A percentile compares a stretch with the other conserved stretches of the same genome.
Conservation (phyloP, 202 grass and related monocot species). For the Carex arenaria region DNA sequence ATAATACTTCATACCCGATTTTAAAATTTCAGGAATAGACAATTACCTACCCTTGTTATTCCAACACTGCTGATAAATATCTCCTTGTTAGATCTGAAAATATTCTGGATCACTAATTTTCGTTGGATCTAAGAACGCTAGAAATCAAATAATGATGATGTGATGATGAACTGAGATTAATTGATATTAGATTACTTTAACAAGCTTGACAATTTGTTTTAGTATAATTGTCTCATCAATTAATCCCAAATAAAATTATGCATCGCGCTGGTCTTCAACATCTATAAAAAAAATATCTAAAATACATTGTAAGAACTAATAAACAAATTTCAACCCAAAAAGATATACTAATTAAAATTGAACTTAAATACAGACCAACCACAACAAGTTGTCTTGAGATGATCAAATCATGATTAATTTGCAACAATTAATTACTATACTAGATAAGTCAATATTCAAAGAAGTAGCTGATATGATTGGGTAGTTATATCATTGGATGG, state of each 20-base stretch:
- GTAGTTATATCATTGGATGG: slow-evolving; percentile 26
- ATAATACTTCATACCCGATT: too few species aligned
- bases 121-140: too few species aligned
- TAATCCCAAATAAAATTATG: neutral
- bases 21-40: too few species aligned
- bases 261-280: neutral
- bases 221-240: neutral
- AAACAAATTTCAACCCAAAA: neutral
- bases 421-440: neutral
- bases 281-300: neutral
- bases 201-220: neutral
- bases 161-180: neutral
- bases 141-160: neutral
- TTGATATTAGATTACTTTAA: neutral
- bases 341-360: neutral
- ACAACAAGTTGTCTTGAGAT: slow-evolving; percentile 3
- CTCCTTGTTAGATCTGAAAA: too few species aligned
- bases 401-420: neutral
- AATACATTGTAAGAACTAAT: too few species aligned
- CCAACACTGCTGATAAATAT: too few species aligned
- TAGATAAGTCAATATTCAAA: slow-evolving; percentile 6
- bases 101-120: too few species aligned
- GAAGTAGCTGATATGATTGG: slow-evolving; percentile 7
- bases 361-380: too few species aligned
- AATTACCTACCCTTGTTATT: too few species aligned